Evolutionary conservation across 2,329 filamentous ascomycete species (phyloP).

Genomic region (Nigrograna mackinnonii): DNA sequence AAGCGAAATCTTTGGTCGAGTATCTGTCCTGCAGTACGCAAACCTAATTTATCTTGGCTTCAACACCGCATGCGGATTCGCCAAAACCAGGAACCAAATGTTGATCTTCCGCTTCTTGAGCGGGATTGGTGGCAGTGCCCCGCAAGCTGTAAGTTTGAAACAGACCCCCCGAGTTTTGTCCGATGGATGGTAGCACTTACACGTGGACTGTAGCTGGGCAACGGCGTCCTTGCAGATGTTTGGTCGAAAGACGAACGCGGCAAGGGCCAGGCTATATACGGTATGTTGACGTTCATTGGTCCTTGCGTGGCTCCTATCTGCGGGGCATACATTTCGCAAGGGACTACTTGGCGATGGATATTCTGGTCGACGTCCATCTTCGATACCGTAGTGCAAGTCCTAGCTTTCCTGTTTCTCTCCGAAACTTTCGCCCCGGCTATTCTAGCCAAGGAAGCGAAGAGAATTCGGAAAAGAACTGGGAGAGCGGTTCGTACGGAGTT

Average conservation of each 20-base stretch:
- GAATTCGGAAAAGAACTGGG: slow-evolving; percentile 49
- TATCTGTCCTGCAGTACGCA: slow-evolving; percentile 34
- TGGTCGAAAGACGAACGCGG: slow-evolving; percentile 65
- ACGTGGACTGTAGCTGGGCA: slow-evolving; percentile 27
- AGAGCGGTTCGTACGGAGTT: slow-evolving; percentile 41
- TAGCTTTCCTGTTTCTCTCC: slow-evolving; percentile 61
- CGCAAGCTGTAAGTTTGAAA: slow-evolving; percentile 29
- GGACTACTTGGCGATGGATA: slow-evolving; percentile 67
- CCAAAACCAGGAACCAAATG: slow-evolving; percentile 31
- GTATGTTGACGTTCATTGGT: slow-evolving; percentile 64
- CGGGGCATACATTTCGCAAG: slow-evolving; percentile 27
- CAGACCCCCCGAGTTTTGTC: background rate
- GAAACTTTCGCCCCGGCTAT: slow-evolving; percentile 54
- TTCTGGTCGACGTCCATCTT: slow-evolving; percentile 69
- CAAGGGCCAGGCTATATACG: slow-evolving; percentile 64
- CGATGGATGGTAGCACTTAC: too few relatives aligned
- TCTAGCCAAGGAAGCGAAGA: slow-evolving; percentile 48
- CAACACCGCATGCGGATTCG: slow-evolving; percentile 38
- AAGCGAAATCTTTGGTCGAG: slow-evolving; percentile 40
- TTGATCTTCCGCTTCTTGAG: slow-evolving; percentile 37
- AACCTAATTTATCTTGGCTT: slow-evolving; percentile 39
- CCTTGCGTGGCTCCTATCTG: slow-evolving; percentile 58
- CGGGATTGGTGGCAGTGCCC: slow-evolving; percentile 37
- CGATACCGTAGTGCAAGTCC: slow-evolving; percentile 62
- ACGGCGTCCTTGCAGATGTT: slow-evolving; percentile 52